These are phyloP conservation scores for Sporobolus alterniflorus DNA, from an alignment of 202 grass and related monocot species.

Conservation along the genomic window DNA sequence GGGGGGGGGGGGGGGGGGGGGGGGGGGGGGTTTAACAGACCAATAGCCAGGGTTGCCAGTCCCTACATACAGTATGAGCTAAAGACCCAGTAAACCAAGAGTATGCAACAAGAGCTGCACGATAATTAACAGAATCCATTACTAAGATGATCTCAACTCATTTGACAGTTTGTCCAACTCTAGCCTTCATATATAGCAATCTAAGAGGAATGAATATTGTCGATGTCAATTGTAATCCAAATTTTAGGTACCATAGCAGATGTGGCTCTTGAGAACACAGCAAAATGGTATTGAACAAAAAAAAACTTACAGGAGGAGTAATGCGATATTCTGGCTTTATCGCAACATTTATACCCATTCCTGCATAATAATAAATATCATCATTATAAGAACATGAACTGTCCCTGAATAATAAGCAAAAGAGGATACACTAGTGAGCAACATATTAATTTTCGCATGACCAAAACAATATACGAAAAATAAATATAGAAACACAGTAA, in stretches of 20 bases:
- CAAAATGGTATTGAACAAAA: constrained; percentile 1
- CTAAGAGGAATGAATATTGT: not conserved
- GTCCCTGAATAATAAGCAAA: not conserved
- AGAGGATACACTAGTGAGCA: not conserved
- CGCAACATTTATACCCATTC: constrained; percentile 72
- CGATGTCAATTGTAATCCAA: not conserved
- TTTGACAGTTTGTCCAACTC: not conserved
- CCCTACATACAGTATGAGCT: not conserved
- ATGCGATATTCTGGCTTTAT: constrained; percentile 95
- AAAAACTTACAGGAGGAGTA: constrained; percentile 77
- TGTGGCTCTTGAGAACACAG: not conserved
- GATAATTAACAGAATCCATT: not conserved
- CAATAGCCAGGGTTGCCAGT: not conserved
- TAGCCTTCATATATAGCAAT: not conserved
- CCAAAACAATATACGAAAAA: not conserved
- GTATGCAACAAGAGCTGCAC: not conserved
- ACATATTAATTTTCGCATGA: not conserved
- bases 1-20: too few relatives aligned
- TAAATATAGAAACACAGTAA: not conserved
- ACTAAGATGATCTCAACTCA: not conserved
- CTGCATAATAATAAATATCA: constrained; percentile 35
- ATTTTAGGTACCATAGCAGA: not conserved
- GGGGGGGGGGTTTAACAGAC: too few relatives aligned
- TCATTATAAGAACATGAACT: constrained; percentile 10
- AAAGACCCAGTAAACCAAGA: not conserved